phyloP scores from a whole-genome alignment of 768 basidiomycete species.

The Leccinum sublutescens region DNA sequence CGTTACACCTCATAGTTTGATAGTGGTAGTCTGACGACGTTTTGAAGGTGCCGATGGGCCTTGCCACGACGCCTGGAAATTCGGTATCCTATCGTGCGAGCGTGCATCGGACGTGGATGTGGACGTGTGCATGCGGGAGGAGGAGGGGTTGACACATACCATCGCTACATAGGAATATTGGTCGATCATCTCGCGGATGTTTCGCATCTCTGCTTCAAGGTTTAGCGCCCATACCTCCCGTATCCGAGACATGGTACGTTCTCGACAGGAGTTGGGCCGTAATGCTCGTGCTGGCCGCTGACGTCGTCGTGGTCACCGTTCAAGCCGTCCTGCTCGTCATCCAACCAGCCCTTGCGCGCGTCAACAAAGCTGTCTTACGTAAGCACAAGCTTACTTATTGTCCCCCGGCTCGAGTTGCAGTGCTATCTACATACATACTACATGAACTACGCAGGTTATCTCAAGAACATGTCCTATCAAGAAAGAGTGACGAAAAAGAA shows the following conservation, averaged over 20 bases:
- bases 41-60: constrained; percentile 95
- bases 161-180: constrained; percentile 93
- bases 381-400: constrained; percentile 20
- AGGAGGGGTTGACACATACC: constrained; percentile 49
- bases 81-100: constrained; percentile 79
- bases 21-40: constrained; percentile 99
- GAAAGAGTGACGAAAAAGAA: constrained; percentile 9
- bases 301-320: constrained; percentile 22
- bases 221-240: constrained; percentile 95
- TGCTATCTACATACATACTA: constrained; percentile 2
- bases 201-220: constrained; percentile 89
- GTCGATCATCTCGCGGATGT: constrained; percentile 84
- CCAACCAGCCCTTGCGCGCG: constrained; percentile 11
- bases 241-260: constrained; percentile 69
- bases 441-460: constrained; percentile 6
- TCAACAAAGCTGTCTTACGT: constrained; percentile 26
- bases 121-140: background rate
- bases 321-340: constrained; percentile 15
- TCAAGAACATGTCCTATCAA: constrained; percentile 16
- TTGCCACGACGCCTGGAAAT: constrained; percentile 96
- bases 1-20: constrained; percentile 99
- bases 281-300: constrained; percentile 1
- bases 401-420: background rate
- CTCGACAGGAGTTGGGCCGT: constrained; percentile 4
- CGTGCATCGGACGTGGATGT: constrained; percentile 1